A percentile compares a stretch with the other conserved stretches of the same genome.
phyloP scores from a whole-genome alignment of 2,329 filamentous ascomycete genomes.

The Myotisia sp. region DNA sequence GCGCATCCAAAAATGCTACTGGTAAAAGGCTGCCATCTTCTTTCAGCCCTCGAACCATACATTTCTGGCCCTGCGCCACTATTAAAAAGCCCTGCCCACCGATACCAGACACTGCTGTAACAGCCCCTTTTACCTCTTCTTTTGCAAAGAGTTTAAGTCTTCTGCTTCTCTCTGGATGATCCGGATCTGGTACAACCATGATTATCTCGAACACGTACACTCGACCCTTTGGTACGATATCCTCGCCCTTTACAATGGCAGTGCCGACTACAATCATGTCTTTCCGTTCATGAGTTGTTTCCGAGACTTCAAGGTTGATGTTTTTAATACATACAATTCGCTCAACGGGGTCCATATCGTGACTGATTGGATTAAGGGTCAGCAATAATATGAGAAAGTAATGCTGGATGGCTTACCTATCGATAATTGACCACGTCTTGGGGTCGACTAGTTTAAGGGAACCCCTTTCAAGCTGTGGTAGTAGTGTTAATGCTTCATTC shows the following conservation, averaged over 20 bases:
- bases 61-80: slow-evolving; percentile 88
- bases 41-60: slow-evolving; percentile 89
- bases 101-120: slow-evolving; percentile 72
- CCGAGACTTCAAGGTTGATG: slow-evolving; percentile 76
- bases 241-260: slow-evolving; percentile 73
- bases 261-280: slow-evolving; percentile 76
- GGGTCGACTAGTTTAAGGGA: slow-evolving; percentile 67
- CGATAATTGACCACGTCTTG: slow-evolving; percentile 61
- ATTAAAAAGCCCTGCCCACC: slow-evolving; percentile 80
- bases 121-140: slow-evolving; percentile 83
- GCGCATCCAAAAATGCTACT: slow-evolving; percentile 96
- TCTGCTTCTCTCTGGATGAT: slow-evolving; percentile 68
- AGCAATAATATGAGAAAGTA: background rate
- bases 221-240: slow-evolving; percentile 68
- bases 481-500: slow-evolving; percentile 49
- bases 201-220: slow-evolving; percentile 89
- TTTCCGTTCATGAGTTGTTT: slow-evolving; percentile 73
- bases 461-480: slow-evolving; percentile 57
- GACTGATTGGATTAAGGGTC: background rate
- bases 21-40: slow-evolving; percentile 86
- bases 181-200: slow-evolving; percentile 77
- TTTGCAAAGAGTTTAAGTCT: slow-evolving; percentile 74
- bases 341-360: slow-evolving; percentile 42
- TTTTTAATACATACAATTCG: slow-evolving; percentile 68
- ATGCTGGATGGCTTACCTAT: slow-evolving; percentile 35